Percentiles rank a stretch among this genome's conserved stretches.
Evolutionary conservation across 2,329 filamentous ascomycete genomes (phyloP).

Genomic region (Neofusicoccum umdonicola): DNA sequence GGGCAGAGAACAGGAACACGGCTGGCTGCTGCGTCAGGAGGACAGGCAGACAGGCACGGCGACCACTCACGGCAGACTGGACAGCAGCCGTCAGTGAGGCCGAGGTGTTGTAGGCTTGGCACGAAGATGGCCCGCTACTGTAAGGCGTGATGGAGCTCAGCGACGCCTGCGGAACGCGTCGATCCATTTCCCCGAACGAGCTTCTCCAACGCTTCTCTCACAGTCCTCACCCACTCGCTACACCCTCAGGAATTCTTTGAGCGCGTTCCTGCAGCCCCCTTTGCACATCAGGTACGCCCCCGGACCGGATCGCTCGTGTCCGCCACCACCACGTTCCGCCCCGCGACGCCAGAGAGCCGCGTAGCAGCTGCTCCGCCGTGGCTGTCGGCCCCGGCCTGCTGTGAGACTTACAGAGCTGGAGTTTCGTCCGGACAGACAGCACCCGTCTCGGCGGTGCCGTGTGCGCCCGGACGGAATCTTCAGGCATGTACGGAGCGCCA

Average conservation of each 20-base stretch:
- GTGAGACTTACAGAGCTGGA: not conserved
- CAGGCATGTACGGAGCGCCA: not conserved
- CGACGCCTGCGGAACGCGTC: not conserved
- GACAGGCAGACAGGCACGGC: not conserved
- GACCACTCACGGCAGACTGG: not conserved
- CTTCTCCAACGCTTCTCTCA: slow-evolving; percentile 5
- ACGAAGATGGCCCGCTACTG: slow-evolving; percentile 1
- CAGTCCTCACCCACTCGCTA: not conserved
- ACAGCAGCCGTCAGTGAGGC: not conserved
- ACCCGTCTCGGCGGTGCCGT: not conserved
- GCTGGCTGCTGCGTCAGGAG: not conserved
- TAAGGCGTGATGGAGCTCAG: not conserved
- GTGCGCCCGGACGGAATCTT: not conserved
- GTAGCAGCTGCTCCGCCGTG: not conserved
- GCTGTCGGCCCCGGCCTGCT: not conserved
- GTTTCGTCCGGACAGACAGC: not conserved
- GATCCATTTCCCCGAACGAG: slow-evolving; percentile 7
- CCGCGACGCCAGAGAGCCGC: not conserved
- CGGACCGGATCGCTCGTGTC: not conserved
- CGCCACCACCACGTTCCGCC: not conserved
- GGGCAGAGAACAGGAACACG: not conserved
- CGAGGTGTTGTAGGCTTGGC: slow-evolving; percentile 12
- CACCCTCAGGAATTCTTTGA: not conserved
- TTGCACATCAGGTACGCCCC: not conserved
- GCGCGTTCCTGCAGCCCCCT: not conserved